These are phyloP conservation scores for Yamadazyma paraphyllophila DNA, from an alignment of 805 yeast genomes.

Conservation along the genomic window DNA sequence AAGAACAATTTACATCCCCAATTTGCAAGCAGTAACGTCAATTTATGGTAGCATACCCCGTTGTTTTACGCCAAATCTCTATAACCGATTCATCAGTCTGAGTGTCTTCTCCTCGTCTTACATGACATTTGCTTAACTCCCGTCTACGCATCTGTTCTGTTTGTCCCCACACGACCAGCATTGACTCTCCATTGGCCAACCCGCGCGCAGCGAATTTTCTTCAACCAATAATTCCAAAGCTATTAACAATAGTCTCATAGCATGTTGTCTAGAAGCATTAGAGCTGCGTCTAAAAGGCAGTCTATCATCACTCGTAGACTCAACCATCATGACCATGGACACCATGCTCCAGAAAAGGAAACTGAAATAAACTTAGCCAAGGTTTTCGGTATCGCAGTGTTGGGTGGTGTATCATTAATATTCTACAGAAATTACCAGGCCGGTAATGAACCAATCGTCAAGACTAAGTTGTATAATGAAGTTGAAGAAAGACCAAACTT, in stretches of 20 bases:
- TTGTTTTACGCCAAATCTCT: too few relatives aligned
- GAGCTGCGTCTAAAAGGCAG: constrained; percentile 8
- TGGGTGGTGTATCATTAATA: constrained; percentile 35
- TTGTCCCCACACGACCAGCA: neutral
- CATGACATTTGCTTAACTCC: neutral
- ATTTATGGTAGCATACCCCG: too few relatives aligned
- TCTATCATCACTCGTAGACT: constrained; percentile 17
- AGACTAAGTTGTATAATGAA: constrained; percentile 37
- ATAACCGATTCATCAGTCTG: too few relatives aligned
- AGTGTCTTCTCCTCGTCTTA: neutral
- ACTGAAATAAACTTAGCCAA: constrained; percentile 40
- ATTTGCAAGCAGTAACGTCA: too few relatives aligned
- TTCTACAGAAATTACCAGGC: constrained; percentile 28
- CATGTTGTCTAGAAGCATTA: constrained; percentile 15
- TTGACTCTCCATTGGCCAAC: constrained; percentile 1
- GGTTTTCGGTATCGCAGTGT: constrained; percentile 40
- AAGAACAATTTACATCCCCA: too few relatives aligned
- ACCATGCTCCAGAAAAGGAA: constrained; percentile 22
- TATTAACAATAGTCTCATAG: constrained; percentile 9
- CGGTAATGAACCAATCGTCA: constrained; percentile 35
- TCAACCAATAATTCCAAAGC: constrained; percentile 13
- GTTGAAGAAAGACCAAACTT: constrained; percentile 29
- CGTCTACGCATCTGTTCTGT: neutral
- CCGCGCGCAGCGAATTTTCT: constrained; percentile 2
- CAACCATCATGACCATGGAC: constrained; percentile 19